Conservation (phyloP, 2,329 filamentous ascomycete genomes). For the Colletotrichum destructivum region DNA sequence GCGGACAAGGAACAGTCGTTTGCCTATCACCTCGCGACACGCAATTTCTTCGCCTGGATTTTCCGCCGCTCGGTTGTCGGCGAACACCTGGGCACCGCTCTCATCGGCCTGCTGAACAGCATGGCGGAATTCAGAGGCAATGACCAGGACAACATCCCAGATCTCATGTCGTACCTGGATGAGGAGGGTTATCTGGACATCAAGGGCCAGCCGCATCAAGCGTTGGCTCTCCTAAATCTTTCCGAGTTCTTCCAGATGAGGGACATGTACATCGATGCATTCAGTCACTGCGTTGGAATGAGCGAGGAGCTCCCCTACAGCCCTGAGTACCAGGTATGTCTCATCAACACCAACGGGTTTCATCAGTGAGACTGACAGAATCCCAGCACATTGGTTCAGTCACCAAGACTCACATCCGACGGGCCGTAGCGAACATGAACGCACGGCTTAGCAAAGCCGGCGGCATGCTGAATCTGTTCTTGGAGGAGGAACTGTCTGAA, state of each 20-base stretch:
- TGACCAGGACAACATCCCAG: slow-evolving; percentile 70
- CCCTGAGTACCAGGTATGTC: slow-evolving; percentile 73
- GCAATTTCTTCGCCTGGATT: slow-evolving; percentile 84
- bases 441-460: slow-evolving; percentile 71
- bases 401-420: slow-evolving; percentile 76
- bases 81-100: slow-evolving; percentile 72
- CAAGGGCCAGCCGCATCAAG: slow-evolving; percentile 75
- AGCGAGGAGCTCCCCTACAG: slow-evolving; percentile 70
- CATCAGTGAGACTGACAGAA: slow-evolving; percentile 44
- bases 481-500: slow-evolving; percentile 79
- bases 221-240: slow-evolving; percentile 76
- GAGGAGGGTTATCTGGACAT: slow-evolving; percentile 80
- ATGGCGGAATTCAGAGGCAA: slow-evolving; percentile 73
- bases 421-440: slow-evolving; percentile 76
- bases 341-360: neutral
- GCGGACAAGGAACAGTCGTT: slow-evolving; percentile 69
- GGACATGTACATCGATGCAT: slow-evolving; percentile 80
- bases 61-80: slow-evolving; percentile 78
- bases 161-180: slow-evolving; percentile 77
- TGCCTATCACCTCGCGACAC: slow-evolving; percentile 76
- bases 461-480: slow-evolving; percentile 74
- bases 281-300: slow-evolving; percentile 86
- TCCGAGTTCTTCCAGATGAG: slow-evolving; percentile 76
- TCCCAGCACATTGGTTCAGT: slow-evolving; percentile 63
- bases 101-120: slow-evolving; percentile 76